These are phyloP conservation scores for Termitomyces sp. DNA, from an alignment of 768 basidiomycete genomes.

Conservation along the genomic window DNA sequence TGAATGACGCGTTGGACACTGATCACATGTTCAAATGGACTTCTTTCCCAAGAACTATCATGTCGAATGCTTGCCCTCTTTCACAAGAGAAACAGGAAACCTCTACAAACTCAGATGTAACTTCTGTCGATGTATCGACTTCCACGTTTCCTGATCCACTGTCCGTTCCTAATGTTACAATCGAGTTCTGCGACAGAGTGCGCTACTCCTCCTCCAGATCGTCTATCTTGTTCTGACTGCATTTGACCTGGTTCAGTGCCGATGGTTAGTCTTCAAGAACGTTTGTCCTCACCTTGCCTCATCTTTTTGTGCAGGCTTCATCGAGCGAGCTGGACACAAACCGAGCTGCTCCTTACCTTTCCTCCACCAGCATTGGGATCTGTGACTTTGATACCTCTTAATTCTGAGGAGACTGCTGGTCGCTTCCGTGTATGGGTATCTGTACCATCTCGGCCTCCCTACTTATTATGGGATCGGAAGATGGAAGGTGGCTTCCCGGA, in stretches of 20 bases:
- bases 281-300: neutral
- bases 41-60: neutral
- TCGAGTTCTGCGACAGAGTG: slow-evolving; percentile 93
- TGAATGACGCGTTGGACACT: slow-evolving; percentile 5
- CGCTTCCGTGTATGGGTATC: slow-evolving; percentile 90
- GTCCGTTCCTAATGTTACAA: slow-evolving; percentile 52
- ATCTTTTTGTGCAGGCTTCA: slow-evolving; percentile 64
- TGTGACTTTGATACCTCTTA: slow-evolving; percentile 72
- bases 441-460: slow-evolving; percentile 29
- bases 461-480: slow-evolving; percentile 87
- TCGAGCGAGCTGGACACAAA: slow-evolving; percentile 90
- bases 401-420: slow-evolving; percentile 79
- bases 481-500: slow-evolving; percentile 91
- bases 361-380: slow-evolving; percentile 68
- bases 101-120: neutral
- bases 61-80: slow-evolving; percentile 1
- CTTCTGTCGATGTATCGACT: slow-evolving; percentile 40
- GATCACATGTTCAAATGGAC: slow-evolving; percentile 26
- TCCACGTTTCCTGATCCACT: slow-evolving; percentile 53
- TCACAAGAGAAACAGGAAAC: slow-evolving; percentile 1
- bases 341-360: slow-evolving; percentile 89
- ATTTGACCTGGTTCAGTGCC: slow-evolving; percentile 48
- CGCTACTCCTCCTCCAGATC: slow-evolving; percentile 31
- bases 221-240: neutral
- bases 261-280: slow-evolving; percentile 53